Conservation (phyloP, 169 alveolate species). For the Cyclospora cayetanensis region DNA sequence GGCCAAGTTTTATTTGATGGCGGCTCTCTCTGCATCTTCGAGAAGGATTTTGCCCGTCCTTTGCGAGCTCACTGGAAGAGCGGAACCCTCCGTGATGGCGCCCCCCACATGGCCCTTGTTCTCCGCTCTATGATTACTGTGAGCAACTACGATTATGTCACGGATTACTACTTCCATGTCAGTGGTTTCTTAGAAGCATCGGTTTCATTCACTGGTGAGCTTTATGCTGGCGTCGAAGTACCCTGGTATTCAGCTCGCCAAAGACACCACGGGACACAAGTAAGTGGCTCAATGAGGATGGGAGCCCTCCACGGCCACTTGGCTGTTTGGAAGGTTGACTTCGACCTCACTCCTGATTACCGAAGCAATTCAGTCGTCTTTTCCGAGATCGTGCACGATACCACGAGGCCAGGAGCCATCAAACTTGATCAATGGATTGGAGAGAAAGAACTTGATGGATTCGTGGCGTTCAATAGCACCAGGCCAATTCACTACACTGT, state of each 20-base stretch:
- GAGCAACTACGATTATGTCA: slow-evolving; percentile 79
- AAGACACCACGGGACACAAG: slow-evolving; percentile 76
- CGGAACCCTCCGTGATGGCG: slow-evolving; percentile 79
- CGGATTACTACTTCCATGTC: slow-evolving; percentile 76
- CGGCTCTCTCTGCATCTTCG: slow-evolving; percentile 77
- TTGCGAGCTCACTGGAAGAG: slow-evolving; percentile 79
- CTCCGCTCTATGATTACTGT: slow-evolving; percentile 79
- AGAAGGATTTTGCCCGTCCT: slow-evolving; percentile 78
- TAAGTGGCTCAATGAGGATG: slow-evolving; percentile 79
- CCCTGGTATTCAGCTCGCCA: slow-evolving; percentile 81
- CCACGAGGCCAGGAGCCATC: slow-evolving; percentile 76
- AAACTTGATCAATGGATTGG: slow-evolving; percentile 75
- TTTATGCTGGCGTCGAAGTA: slow-evolving; percentile 81
- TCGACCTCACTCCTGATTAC: slow-evolving; percentile 76
- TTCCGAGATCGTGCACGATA: slow-evolving; percentile 75
- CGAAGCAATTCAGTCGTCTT: slow-evolving; percentile 75
- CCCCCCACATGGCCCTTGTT: slow-evolving; percentile 75
- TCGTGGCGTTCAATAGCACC: slow-evolving; percentile 74
- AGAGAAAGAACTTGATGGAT: slow-evolving; percentile 76
- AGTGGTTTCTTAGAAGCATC: slow-evolving; percentile 77
- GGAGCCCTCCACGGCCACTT: slow-evolving; percentile 81
- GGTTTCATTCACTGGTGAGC: slow-evolving; percentile 80
- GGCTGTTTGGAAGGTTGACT: slow-evolving; percentile 81
- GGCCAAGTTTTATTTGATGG: slow-evolving; percentile 76
- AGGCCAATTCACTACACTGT: slow-evolving; percentile 77